Conservation (phyloP, 1,284 basidiomycete genomes). For the Clitocybe nebularis region DNA sequence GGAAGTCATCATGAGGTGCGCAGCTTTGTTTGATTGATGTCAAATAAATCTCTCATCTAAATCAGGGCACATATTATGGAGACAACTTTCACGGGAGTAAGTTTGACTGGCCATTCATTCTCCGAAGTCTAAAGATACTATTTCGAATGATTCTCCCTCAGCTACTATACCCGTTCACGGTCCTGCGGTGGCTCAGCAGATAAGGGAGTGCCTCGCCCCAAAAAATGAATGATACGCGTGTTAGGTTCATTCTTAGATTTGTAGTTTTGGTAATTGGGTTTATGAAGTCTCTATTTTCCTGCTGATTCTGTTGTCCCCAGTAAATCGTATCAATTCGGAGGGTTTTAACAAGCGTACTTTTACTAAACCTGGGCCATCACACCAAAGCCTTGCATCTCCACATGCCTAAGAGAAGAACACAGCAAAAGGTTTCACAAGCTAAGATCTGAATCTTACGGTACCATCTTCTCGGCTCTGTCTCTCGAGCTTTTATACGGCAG, state of each 20-base stretch:
- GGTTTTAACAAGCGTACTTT: no score
- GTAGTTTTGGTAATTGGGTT: no score
- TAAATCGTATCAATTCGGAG: no score
- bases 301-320: no score
- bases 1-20: constrained; percentile 29
- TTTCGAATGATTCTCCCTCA: not conserved
- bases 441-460: not conserved
- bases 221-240: no score
- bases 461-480: constrained; percentile 8
- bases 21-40: constrained; percentile 3
- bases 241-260: no score
- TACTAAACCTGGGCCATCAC: no score
- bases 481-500: not conserved
- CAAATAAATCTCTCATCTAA: constrained; percentile 2
- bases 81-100: constrained; percentile 30
- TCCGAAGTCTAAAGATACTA: not conserved
- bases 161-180: constrained; percentile 30
- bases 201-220: no score
- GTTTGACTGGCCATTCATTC: constrained; percentile 8
- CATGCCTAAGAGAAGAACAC: no score
- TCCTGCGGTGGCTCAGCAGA: constrained; percentile 20
- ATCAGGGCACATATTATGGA: constrained; percentile 26
- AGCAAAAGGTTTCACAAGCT: no score
- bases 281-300: no score
- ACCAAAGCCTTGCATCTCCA: no score